Percentiles rank a stretch among this genome's conserved stretches.
These are phyloP conservation scores for Geoglossum glabrum DNA, from an alignment of 495 filamentous ascomycete genomes.

Conservation along the genomic window DNA sequence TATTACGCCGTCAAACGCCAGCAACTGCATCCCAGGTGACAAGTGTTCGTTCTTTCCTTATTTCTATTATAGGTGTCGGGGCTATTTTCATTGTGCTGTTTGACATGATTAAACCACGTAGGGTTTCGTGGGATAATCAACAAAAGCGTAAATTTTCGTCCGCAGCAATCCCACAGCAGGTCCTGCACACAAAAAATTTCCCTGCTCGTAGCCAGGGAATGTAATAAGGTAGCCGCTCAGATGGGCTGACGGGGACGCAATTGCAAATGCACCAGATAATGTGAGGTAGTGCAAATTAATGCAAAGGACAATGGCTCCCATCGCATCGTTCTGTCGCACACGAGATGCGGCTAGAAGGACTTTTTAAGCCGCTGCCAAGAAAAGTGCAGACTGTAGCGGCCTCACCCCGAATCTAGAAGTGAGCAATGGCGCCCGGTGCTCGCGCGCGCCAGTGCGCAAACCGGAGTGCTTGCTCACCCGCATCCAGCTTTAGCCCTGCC, in stretches of 20 bases:
- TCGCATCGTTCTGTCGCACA: too few species aligned
- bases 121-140: neutral
- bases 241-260: too few species aligned
- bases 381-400: too few species aligned
- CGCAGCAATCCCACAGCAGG: neutral
- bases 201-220: neutral
- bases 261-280: neutral
- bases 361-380: too few species aligned
- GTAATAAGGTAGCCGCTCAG: too few species aligned
- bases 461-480: neutral
- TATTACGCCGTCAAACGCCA: neutral
- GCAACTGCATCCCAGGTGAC: neutral
- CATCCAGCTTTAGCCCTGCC: neutral
- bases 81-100: neutral
- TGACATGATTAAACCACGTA: neutral
- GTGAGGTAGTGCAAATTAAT: neutral
- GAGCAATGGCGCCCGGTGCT: too few species aligned
- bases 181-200: too few species aligned
- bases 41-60: neutral
- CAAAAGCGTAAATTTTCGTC: neutral
- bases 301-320: neutral
- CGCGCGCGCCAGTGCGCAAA: too few species aligned
- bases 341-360: too few species aligned
- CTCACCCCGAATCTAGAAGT: too few species aligned
- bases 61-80: neutral